Percentiles rank a stretch among this genome's conserved stretches.
These are phyloP conservation scores for Aquanectria penicillioides DNA, from an alignment of 2,329 filamentous ascomycete genomes.

Conservation along the genomic window DNA sequence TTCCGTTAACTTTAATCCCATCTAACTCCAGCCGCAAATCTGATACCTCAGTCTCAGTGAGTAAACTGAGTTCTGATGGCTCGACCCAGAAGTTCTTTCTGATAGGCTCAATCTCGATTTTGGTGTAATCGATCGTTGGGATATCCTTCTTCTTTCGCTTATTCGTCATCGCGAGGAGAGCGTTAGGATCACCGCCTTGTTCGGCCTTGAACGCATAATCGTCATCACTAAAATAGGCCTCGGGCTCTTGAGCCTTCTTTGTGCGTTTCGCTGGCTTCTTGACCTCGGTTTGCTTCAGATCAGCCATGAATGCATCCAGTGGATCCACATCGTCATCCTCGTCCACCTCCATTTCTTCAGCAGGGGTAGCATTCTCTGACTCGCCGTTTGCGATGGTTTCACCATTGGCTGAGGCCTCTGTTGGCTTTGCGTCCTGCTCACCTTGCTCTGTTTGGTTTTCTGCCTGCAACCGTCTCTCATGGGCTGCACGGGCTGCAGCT, in stretches of 20 bases:
- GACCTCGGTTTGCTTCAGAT: conserved; percentile 66
- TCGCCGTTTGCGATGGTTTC: conserved; percentile 38
- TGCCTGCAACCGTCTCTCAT: conserved; percentile 76
- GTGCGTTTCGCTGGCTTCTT: conserved; percentile 50
- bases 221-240: conserved; percentile 90
- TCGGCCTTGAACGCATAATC: conserved; percentile 69
- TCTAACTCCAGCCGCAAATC: conserved; percentile 88
- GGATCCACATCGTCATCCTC: conserved; percentile 81
- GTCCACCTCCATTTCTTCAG: conserved; percentile 67
- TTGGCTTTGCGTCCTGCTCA: conserved; percentile 36
- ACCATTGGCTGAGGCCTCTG: conserved; percentile 44
- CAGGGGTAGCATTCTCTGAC: conserved; percentile 30
- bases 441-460: conserved; percentile 60
- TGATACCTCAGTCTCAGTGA: conserved; percentile 86
- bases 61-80: conserved; percentile 81
- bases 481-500: conserved; percentile 84
- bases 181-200: conserved; percentile 57
- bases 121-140: conserved; percentile 86
- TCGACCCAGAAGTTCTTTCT: conserved; percentile 96
- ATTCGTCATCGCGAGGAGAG: conserved; percentile 63
- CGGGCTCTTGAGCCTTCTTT: conserved; percentile 73
- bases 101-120: conserved; percentile 85
- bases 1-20: conserved; percentile 91
- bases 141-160: conserved; percentile 95
- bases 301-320: conserved; percentile 96